These are phyloP conservation scores for Paragyromitra xinjiangensis DNA, from an alignment of 495 filamentous ascomycete genomes.

Conservation along the genomic window DNA sequence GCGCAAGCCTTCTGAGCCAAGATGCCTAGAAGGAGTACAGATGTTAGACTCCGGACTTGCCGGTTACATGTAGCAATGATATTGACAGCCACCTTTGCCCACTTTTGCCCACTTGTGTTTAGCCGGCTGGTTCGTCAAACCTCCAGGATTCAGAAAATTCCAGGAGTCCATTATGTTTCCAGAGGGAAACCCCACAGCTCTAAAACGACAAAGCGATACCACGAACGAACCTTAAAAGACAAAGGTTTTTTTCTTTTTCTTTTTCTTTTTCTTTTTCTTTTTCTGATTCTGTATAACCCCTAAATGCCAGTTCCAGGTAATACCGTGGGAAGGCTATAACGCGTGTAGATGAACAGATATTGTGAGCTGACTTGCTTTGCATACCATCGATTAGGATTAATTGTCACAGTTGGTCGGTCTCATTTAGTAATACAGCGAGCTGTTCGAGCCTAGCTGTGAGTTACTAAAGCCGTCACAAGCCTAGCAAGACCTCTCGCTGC, in stretches of 20 bases:
- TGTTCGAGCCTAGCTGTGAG: not conserved
- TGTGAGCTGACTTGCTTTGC: not conserved
- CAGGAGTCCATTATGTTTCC: not conserved
- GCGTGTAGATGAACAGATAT: not conserved
- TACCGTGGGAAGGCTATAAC: not conserved
- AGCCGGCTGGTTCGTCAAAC: slow-evolving; percentile 9
- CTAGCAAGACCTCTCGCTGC: not conserved
- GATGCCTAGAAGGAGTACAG: not conserved
- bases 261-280: too few relatives aligned
- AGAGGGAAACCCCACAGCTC: not conserved
- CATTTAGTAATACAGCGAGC: not conserved
- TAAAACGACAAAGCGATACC: not conserved
- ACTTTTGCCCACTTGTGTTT: slow-evolving; percentile 3
- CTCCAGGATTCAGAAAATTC: slow-evolving; percentile 14
- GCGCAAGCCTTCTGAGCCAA: not conserved
- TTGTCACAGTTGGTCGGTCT: not conserved
- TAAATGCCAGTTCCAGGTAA: not conserved
- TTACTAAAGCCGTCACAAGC: not conserved
- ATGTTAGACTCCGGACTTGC: not conserved
- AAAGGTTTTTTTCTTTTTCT: not conserved
- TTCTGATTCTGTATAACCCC: not conserved
- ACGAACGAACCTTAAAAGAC: not conserved
- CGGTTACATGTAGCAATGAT: not conserved
- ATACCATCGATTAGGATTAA: not conserved
- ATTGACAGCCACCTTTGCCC: not conserved